Conservation (phyloP, 2,329 filamentous ascomycete species). For the Aureobasidium sp. region DNA sequence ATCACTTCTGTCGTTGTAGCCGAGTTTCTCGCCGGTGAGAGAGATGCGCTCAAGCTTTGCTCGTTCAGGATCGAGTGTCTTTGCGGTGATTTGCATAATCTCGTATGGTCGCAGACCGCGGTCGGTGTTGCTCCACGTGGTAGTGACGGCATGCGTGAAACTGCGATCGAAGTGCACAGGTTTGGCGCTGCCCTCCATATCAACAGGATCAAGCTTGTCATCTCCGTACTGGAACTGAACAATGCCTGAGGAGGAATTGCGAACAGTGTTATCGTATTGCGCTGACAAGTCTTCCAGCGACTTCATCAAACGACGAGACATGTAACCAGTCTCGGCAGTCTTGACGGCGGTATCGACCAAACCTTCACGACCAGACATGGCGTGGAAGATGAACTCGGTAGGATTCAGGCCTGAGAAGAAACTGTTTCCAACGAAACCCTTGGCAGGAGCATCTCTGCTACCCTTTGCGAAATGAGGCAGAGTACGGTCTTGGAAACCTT, state of each 20-base stretch:
- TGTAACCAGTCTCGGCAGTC: slow-evolving; percentile 97
- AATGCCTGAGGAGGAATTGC: slow-evolving; percentile 79
- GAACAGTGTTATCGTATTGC: slow-evolving; percentile 88
- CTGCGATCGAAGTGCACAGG: slow-evolving; percentile 90
- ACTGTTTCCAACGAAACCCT: slow-evolving; percentile 94
- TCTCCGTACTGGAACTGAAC: slow-evolving; percentile 98
- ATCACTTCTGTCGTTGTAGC: slow-evolving; percentile 63
- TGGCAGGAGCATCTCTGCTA: slow-evolving; percentile 82
- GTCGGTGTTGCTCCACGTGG: slow-evolving; percentile 73
- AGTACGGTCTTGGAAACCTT: slow-evolving; percentile 94
- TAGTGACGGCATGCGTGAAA: slow-evolving; percentile 71
- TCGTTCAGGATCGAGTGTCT: slow-evolving; percentile 61
- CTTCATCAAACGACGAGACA: slow-evolving; percentile 98
- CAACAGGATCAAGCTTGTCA: slow-evolving; percentile 88
- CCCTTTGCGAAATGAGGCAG: slow-evolving; percentile 94
- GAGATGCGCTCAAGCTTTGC: slow-evolving; percentile 57
- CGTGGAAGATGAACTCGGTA: slow-evolving; percentile 95
- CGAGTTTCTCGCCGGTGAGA: slow-evolving; percentile 53
- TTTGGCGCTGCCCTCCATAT: slow-evolving; percentile 92
- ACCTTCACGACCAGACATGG: slow-evolving; percentile 96
- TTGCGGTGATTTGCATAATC: slow-evolving; percentile 61
- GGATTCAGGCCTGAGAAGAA: slow-evolving; percentile 90
- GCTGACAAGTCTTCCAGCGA: slow-evolving; percentile 90
- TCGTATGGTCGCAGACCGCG: slow-evolving; percentile 65
- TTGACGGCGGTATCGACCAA: slow-evolving; percentile 98